phyloP scores from a whole-genome alignment of 495 filamentous ascomycete genomes.

The Podospora bellae-mahoneyi region DNA sequence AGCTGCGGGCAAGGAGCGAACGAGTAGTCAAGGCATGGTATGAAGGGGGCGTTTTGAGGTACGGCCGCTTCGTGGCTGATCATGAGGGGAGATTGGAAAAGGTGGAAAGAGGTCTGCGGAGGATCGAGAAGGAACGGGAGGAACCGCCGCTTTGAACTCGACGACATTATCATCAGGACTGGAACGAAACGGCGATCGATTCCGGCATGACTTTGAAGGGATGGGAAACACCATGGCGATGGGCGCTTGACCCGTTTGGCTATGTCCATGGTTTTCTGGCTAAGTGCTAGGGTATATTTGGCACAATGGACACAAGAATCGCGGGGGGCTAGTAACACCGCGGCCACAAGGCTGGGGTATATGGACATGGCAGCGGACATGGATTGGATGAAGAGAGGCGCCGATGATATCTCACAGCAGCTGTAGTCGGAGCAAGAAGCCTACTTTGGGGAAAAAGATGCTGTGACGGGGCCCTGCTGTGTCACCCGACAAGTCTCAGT shows the following conservation, averaged over 20 bases:
- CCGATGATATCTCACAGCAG: background rate
- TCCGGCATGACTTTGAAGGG: background rate
- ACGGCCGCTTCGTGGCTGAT: slow-evolving; percentile 69
- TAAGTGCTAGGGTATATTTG: too few relatives aligned
- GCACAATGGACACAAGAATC: background rate
- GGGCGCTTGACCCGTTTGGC: too few relatives aligned
- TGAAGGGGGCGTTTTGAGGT: slow-evolving; percentile 63
- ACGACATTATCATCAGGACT: background rate
- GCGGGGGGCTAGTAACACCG: background rate
- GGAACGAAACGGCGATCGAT: slow-evolving; percentile 5
- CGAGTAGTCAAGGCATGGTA: slow-evolving; percentile 75
- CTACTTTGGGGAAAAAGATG: background rate
- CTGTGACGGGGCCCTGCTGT: background rate
- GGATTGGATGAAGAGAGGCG: background rate
- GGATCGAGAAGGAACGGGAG: slow-evolving; percentile 47
- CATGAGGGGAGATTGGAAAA: slow-evolving; percentile 66
- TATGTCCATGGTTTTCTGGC: too few relatives aligned
- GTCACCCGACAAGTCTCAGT: background rate
- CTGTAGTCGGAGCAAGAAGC: background rate
- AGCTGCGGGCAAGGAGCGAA: slow-evolving; percentile 70
- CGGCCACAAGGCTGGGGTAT: background rate
- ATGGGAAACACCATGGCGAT: too few relatives aligned
- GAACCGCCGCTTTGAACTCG: slow-evolving; percentile 18
- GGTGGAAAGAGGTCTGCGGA: slow-evolving; percentile 62
- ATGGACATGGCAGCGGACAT: background rate